Evolutionary conservation across 2,329 filamentous ascomycete species (phyloP).

Genomic region (Sordariomycetes sp.): DNA sequence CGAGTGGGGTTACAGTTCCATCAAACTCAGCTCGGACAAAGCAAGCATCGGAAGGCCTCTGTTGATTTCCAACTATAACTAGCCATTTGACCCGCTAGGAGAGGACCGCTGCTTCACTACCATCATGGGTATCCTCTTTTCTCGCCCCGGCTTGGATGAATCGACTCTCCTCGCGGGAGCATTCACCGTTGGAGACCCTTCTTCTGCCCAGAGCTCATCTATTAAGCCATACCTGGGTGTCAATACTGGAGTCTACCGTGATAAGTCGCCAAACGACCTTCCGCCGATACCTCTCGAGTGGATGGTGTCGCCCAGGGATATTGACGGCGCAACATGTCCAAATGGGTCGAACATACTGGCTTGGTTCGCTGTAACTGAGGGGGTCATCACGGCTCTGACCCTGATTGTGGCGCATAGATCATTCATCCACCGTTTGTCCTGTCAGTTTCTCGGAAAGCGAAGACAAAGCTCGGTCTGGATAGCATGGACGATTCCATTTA

Average conservation of each 20-base stretch:
- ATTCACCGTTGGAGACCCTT: background rate
- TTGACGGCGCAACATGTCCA: slow-evolving; percentile 9
- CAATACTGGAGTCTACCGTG: slow-evolving; percentile 9
- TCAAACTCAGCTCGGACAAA: no score
- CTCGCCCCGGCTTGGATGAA: background rate
- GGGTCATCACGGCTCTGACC: slow-evolving; percentile 7
- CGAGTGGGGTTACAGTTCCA: no score
- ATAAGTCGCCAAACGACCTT: slow-evolving; percentile 4
- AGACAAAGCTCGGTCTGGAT: slow-evolving; percentile 6
- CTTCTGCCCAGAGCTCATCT: slow-evolving; percentile 1
- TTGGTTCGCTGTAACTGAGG: slow-evolving; percentile 12
- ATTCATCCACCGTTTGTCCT: slow-evolving; percentile 9
- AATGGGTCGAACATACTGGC: slow-evolving; percentile 7
- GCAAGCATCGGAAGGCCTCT: no score
- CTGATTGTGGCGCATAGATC: slow-evolving; percentile 10
- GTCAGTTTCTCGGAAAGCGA: slow-evolving; percentile 9
- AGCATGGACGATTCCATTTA: slow-evolving; percentile 9
- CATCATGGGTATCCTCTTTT: background rate
- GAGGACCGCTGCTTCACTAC: no score
- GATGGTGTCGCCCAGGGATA: slow-evolving; percentile 10
- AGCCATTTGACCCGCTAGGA: no score
- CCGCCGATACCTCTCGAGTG: slow-evolving; percentile 13
- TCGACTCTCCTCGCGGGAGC: background rate
- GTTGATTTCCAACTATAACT: no score
- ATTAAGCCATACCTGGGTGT: slow-evolving; percentile 11